Percentiles rank a stretch among this genome's conserved stretches.
These are phyloP conservation scores for Colletotrichum echinochloae DNA, from an alignment of 2,329 filamentous ascomycete species.

Conservation along the genomic window DNA sequence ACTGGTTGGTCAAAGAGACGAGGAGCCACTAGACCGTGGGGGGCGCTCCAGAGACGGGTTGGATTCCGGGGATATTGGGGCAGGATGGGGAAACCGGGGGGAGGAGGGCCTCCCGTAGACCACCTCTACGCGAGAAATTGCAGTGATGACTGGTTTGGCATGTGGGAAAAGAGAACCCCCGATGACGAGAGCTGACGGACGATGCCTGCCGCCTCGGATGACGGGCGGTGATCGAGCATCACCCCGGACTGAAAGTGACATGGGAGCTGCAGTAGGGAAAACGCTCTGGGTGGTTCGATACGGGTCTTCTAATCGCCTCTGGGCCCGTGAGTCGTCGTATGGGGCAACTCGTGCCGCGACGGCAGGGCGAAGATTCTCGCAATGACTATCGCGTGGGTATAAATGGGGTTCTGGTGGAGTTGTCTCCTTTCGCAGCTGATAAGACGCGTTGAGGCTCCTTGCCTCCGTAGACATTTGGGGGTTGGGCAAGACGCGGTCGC, in stretches of 20 bases:
- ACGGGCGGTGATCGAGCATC: conserved; percentile 9
- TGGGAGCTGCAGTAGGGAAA: conserved; percentile 2
- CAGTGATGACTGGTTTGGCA: no score
- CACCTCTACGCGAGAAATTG: conserved; percentile 1
- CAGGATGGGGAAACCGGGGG: conserved; percentile 21
- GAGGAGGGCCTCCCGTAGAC: conserved; percentile 1
- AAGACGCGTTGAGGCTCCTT: neutral
- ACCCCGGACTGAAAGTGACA: conserved; percentile 15
- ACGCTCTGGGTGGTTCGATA: neutral
- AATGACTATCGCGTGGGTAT: conserved; percentile 22
- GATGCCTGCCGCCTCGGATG: conserved; percentile 1
- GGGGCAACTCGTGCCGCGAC: no score
- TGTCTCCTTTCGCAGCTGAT: neutral
- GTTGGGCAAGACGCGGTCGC: neutral
- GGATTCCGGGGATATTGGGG: conserved; percentile 20
- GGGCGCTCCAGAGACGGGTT: conserved; percentile 25
- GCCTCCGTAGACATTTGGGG: conserved; percentile 9
- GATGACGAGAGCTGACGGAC: conserved; percentile 16
- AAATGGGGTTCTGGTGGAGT: conserved; percentile 3
- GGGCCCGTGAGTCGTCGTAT: neutral
- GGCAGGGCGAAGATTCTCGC: conserved; percentile 37
- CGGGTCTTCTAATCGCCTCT: conserved; percentile 1
- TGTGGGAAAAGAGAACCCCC: neutral
- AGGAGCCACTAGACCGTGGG: conserved; percentile 31
- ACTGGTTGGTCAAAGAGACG: conserved; percentile 19